These are phyloP conservation scores for Paramecium sexaurelia DNA, from an alignment of 73 alveolate genomes.

Conservation along the genomic window DNA sequence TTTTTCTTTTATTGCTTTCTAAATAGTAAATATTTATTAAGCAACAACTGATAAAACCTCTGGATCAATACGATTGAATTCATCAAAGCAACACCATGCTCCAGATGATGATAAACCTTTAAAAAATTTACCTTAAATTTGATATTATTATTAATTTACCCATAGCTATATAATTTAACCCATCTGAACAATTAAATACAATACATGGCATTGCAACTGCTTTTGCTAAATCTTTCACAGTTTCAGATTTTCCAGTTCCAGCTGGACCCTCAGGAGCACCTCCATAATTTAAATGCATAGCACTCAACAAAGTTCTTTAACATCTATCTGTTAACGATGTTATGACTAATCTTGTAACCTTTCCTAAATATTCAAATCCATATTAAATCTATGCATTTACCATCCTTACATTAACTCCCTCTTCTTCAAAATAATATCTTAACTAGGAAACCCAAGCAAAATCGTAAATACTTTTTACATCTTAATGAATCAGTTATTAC, in stretches of 20 bases:
- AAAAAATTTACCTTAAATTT: conserved; percentile 92
- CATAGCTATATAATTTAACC: conserved; percentile 90
- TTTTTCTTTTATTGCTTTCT: conserved; percentile 77
- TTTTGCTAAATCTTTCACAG: conserved; percentile 94
- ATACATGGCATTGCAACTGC: conserved; percentile 96
- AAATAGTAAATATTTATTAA: conserved; percentile 76
- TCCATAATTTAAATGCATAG: conserved; percentile 92
- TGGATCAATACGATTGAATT: conserved; percentile 96
- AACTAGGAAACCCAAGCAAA: conserved; percentile 82
- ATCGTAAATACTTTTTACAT: conserved; percentile 66
- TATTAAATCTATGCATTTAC: conserved; percentile 57
- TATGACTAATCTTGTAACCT: conserved; percentile 94
- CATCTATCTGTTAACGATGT: conserved; percentile 98
- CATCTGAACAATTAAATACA: conserved; percentile 97
- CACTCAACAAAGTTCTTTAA: conserved; percentile 96
- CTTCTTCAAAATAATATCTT: conserved; percentile 72
- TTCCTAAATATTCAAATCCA: conserved; percentile 98
- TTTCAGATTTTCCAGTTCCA: conserved; percentile 98
- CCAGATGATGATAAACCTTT: conserved; percentile 94
- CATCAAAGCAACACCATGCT: conserved; percentile 99
- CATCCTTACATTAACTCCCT: background rate
- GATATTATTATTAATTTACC: conserved; percentile 73
- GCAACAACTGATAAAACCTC: conserved; percentile 90
- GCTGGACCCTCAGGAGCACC: conserved; percentile 99
- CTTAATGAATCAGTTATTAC: conserved; percentile 64